Evolutionary conservation across 2,329 filamentous ascomycete species (phyloP).

Genomic region (Xylaria sp.): DNA sequence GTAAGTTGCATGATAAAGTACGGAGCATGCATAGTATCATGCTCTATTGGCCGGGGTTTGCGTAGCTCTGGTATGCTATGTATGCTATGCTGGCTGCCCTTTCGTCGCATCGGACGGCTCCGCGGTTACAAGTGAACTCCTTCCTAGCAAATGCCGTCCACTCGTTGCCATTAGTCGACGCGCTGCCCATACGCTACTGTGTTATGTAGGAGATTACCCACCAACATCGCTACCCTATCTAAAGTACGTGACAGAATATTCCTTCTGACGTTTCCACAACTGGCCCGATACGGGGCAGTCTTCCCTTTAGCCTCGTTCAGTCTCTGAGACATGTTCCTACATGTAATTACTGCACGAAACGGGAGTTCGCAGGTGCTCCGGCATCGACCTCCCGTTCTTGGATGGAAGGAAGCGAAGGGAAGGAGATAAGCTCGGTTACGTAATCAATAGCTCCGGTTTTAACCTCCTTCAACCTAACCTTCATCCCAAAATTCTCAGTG

Average conservation of each 20-base stretch:
- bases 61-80: constrained; percentile 5
- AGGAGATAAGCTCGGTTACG: constrained; percentile 8
- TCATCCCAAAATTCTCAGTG: neutral
- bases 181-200: neutral
- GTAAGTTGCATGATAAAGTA: constrained; percentile 30
- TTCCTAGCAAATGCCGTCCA: constrained; percentile 3
- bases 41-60: constrained; percentile 18
- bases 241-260: neutral
- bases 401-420: constrained; percentile 11
- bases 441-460: constrained; percentile 31
- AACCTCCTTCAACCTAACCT: constrained; percentile 13
- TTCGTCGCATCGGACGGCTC: constrained; percentile 27
- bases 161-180: constrained; percentile 5
- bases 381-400: constrained; percentile 15
- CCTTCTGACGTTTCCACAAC: constrained; percentile 1
- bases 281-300: constrained; percentile 12
- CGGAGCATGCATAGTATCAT: constrained; percentile 11
- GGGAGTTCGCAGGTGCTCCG: constrained; percentile 22
- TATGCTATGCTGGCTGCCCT: constrained; percentile 1
- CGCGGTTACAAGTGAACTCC: constrained; percentile 22
- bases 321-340: neutral
- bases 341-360: constrained; percentile 1
- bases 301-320: neutral
- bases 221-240: constrained; percentile 6
- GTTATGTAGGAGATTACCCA: neutral